Percentiles rank a stretch among this genome's conserved stretches.
Evolutionary conservation across 805 yeast genomes (phyloP).

Genomic region (Torulaspora microellipsoides): DNA sequence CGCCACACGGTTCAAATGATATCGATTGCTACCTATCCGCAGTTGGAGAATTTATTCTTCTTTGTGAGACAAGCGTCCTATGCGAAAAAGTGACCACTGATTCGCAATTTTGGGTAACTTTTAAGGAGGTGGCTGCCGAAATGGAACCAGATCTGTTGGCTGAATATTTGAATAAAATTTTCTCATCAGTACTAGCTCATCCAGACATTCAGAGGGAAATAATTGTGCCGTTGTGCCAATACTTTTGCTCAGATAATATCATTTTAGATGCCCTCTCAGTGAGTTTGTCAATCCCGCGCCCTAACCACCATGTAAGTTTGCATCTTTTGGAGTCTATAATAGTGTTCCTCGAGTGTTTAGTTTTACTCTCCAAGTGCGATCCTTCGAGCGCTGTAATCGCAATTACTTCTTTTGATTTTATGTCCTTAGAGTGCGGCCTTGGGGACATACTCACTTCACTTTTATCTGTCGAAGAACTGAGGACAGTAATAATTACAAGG

Average conservation of each 20-base stretch:
- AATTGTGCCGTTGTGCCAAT: constrained; percentile 9
- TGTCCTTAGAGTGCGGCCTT: constrained; percentile 12
- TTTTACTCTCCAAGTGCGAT: constrained; percentile 5
- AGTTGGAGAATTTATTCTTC: constrained; percentile 11
- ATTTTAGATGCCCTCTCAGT: constrained; percentile 8
- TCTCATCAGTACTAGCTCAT: constrained; percentile 8
- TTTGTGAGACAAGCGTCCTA: constrained; percentile 14
- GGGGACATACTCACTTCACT: constrained; percentile 14
- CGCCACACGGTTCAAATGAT: background rate
- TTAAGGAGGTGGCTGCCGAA: constrained; percentile 11
- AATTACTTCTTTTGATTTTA: constrained; percentile 10
- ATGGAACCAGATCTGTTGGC: constrained; percentile 10
- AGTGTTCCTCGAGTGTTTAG: constrained; percentile 7
- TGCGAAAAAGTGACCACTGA: constrained; percentile 9
- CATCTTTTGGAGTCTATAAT: constrained; percentile 8
- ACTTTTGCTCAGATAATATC: constrained; percentile 8
- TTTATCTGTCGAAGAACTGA: constrained; percentile 11
- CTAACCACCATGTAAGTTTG: constrained; percentile 1
- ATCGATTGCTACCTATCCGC: constrained; percentile 1
- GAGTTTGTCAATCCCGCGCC: constrained; percentile 3
- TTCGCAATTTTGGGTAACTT: constrained; percentile 7
- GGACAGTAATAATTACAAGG: constrained; percentile 12
- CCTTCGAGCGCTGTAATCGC: constrained; percentile 13
- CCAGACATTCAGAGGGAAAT: constrained; percentile 8
- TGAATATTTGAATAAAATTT: constrained; percentile 8